Percentiles rank a stretch among this genome's conserved stretches.
These are phyloP conservation scores for Colletotrichum liaoningense DNA, from an alignment of 2,329 filamentous ascomycete genomes.

Conservation along the genomic window DNA sequence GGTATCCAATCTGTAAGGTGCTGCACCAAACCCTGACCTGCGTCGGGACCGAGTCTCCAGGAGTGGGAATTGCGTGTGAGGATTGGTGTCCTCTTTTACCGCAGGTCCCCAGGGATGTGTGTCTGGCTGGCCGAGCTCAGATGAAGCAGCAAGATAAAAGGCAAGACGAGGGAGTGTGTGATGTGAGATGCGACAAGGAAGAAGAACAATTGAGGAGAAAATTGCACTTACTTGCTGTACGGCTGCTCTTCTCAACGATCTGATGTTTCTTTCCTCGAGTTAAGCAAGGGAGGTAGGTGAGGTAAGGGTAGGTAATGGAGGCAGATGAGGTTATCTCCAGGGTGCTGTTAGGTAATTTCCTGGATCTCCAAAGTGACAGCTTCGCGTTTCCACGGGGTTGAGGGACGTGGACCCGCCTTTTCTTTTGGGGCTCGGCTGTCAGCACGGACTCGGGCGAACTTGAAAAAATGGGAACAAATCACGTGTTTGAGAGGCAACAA, in stretches of 20 bases:
- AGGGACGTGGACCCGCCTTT: slow-evolving; percentile 1
- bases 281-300: not conserved
- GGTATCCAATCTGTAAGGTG: not conserved
- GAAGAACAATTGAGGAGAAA: not conserved
- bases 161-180: not conserved
- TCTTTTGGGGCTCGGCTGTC: not conserved
- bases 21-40: slow-evolving; percentile 24
- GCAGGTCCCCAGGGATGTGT: slow-evolving; percentile 27
- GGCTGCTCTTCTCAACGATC: not conserved
- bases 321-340: slow-evolving; percentile 29
- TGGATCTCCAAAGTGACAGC: slow-evolving; percentile 32
- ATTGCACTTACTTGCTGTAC: slow-evolving; percentile 6
- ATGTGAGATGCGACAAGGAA: not conserved
- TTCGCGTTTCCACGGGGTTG: slow-evolving; percentile 16
- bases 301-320: slow-evolving; percentile 4
- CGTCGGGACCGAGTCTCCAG: slow-evolving; percentile 20
- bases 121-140: slow-evolving; percentile 20
- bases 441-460: slow-evolving; percentile 20
- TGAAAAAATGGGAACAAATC: not conserved
- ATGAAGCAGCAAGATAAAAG: slow-evolving; percentile 17
- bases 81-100: slow-evolving; percentile 12
- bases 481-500: not conserved
- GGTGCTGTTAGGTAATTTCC: slow-evolving; percentile 31
- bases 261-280: not conserved
- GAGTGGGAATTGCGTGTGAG: slow-evolving; percentile 14